phyloP scores from a whole-genome alignment of 139 green algal species.

The Ettlia oleoabundans region DNA sequence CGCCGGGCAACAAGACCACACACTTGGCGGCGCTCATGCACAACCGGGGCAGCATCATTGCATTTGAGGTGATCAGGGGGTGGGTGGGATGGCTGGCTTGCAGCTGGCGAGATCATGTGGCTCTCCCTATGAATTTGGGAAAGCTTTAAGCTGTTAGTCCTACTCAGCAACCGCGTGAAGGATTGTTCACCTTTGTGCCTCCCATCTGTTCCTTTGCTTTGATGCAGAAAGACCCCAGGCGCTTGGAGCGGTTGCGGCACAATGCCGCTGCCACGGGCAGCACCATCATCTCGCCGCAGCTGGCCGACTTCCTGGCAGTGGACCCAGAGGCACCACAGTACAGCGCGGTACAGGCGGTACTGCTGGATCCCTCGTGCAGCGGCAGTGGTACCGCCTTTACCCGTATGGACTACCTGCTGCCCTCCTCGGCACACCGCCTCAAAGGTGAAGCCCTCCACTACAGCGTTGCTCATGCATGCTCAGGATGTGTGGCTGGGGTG shows the following conservation, averaged over 20 bases:
- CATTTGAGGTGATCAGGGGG: slow-evolving; percentile 87
- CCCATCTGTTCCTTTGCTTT: too few species aligned
- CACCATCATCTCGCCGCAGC: slow-evolving; percentile 40
- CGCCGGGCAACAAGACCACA: slow-evolving; percentile 98
- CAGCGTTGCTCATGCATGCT: neutral
- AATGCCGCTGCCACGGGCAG: slow-evolving; percentile 70
- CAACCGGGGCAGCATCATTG: slow-evolving; percentile 69
- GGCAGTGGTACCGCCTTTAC: slow-evolving; percentile 77
- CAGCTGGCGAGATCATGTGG: too few species aligned
- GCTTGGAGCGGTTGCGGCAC: slow-evolving; percentile 71
- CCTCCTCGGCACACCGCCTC: slow-evolving; percentile 32
- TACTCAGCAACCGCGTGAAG: too few species aligned
- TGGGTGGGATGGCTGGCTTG: too few species aligned
- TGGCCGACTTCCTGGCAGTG: slow-evolving; percentile 84
- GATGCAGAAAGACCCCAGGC: slow-evolving; percentile 60
- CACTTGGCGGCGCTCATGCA: slow-evolving; percentile 80
- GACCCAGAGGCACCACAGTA: slow-evolving; percentile 50
- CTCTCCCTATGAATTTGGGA: too few species aligned
- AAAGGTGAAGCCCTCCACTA: slow-evolving; percentile 6
- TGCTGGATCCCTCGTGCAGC: slow-evolving; percentile 94
- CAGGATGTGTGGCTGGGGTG: too few species aligned
- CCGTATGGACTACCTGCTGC: slow-evolving; percentile 85
- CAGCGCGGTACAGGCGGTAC: slow-evolving; percentile 64
- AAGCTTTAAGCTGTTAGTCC: too few species aligned
- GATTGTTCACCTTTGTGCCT: too few species aligned